phyloP scores from a whole-genome alignment of 2,329 filamentous ascomycete species.

The Trichoderma citrinoviride region DNA sequence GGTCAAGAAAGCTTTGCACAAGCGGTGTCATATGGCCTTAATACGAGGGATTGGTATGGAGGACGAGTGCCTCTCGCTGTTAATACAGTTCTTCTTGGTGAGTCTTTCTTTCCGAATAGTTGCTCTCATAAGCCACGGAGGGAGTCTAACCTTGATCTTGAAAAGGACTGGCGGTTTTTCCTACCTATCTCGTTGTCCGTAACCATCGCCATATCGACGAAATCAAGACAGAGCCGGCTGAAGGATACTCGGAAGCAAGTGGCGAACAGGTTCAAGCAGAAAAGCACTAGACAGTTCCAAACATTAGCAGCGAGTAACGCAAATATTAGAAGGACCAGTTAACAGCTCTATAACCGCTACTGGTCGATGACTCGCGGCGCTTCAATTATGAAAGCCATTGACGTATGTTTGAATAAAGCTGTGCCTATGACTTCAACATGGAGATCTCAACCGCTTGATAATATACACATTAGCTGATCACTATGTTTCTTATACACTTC shows the following conservation, averaged over 20 bases:
- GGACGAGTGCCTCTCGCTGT: conserved; percentile 40
- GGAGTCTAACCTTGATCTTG: background rate
- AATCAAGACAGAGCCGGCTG: background rate
- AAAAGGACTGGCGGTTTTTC: conserved; percentile 7
- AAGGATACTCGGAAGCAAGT: background rate
- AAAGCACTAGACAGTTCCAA: background rate
- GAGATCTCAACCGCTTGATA: no score
- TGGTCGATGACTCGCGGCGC: no score
- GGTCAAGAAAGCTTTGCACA: conserved; percentile 44
- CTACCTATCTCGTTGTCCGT: conserved; percentile 6
- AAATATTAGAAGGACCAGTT: no score
- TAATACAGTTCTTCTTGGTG: conserved; percentile 41
- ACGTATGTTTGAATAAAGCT: no score
- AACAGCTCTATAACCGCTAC: no score
- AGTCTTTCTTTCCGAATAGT: conserved; percentile 15
- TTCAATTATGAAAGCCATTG: no score
- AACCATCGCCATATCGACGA: background rate
- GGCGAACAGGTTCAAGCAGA: background rate
- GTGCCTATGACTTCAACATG: no score
- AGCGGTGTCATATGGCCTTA: conserved; percentile 40
- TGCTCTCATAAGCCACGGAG: no score
- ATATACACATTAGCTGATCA: no score
- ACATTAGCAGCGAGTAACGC: no score
- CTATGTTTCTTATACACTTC: no score
- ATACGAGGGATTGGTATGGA: conserved; percentile 39